Percentiles rank a stretch among this genome's conserved stretches.
These are phyloP conservation scores for Xylaria sp. DNA, from an alignment of 2,329 filamentous ascomycete species.

Conservation along the genomic window DNA sequence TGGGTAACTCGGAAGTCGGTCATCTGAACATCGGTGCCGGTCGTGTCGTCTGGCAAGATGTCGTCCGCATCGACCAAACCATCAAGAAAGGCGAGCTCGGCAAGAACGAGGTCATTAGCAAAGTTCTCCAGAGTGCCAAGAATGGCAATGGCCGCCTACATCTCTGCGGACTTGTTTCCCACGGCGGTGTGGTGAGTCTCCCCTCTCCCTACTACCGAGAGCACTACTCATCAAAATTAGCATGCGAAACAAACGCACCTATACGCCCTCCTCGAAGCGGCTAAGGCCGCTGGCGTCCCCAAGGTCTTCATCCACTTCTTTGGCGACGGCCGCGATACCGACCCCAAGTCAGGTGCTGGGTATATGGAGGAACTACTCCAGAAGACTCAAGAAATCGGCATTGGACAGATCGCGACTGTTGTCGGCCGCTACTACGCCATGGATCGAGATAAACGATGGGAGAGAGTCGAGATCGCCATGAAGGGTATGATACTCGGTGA, in stretches of 20 bases:
- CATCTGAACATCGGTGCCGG: conserved; percentile 99
- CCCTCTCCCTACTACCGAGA: not conserved
- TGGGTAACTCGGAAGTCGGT: conserved; percentile 99
- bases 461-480: conserved; percentile 88
- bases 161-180: conserved; percentile 89
- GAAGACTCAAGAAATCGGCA: conserved; percentile 82
- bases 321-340: conserved; percentile 95
- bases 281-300: conserved; percentile 86
- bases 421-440: conserved; percentile 98
- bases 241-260: conserved; percentile 97
- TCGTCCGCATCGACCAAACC: conserved; percentile 93
- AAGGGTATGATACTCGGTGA: conserved; percentile 88
- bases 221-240: conserved; percentile 49
- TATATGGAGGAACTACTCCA: conserved; percentile 90
- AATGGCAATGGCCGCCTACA: conserved; percentile 92
- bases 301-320: conserved; percentile 99
- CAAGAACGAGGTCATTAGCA: conserved; percentile 79
- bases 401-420: conserved; percentile 89
- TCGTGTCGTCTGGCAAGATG: conserved; percentile 97
- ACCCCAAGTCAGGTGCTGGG: conserved; percentile 89
- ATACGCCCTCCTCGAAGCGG: conserved; percentile 85
- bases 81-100: conserved; percentile 86
- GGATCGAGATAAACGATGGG: conserved; percentile 99
- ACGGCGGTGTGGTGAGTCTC: conserved; percentile 82
- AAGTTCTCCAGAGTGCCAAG: conserved; percentile 81